phyloP scores from a whole-genome alignment of 78 protist species.

The Dictyostelium firmibasis region DNA sequence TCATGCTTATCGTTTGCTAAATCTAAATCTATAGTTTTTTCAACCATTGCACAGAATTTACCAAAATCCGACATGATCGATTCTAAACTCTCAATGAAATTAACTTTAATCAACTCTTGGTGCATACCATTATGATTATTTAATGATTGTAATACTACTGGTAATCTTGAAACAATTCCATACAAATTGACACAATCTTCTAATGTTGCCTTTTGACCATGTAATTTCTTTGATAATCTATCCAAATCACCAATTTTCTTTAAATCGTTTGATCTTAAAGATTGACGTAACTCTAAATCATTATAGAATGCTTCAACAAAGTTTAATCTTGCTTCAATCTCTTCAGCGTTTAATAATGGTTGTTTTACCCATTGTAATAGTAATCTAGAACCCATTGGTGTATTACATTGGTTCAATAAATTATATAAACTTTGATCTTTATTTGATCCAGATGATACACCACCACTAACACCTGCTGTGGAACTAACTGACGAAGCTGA shows the following conservation, averaged over 20 bases:
- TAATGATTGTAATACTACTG: conserved; percentile 16
- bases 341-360: conserved; percentile 79
- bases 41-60: conserved; percentile 81
- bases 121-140: background rate
- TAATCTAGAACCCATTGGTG: conserved; percentile 93
- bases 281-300: conserved; percentile 22
- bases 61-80: background rate
- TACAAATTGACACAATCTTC: conserved; percentile 82
- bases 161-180: conserved; percentile 17
- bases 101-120: background rate
- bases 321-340: conserved; percentile 81
- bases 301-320: conserved; percentile 77
- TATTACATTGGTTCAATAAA: conserved; percentile 90
- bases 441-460: background rate
- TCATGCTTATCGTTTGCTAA: conserved; percentile 71
- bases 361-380: conserved; percentile 94
- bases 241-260: conserved; percentile 79
- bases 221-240: conserved; percentile 31
- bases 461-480: background rate
- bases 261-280: conserved; percentile 49
- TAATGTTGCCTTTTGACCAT: conserved; percentile 51
- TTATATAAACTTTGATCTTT: conserved; percentile 65
- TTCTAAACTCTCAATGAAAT: conserved; percentile 28
- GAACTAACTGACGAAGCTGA: background rate
- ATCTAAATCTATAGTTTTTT: conserved; percentile 88